Percentiles rank a stretch among this genome's conserved stretches.
Evolutionary conservation across 306 rosid genomes (phyloP).

Genomic region (Quercus rubra): DNA sequence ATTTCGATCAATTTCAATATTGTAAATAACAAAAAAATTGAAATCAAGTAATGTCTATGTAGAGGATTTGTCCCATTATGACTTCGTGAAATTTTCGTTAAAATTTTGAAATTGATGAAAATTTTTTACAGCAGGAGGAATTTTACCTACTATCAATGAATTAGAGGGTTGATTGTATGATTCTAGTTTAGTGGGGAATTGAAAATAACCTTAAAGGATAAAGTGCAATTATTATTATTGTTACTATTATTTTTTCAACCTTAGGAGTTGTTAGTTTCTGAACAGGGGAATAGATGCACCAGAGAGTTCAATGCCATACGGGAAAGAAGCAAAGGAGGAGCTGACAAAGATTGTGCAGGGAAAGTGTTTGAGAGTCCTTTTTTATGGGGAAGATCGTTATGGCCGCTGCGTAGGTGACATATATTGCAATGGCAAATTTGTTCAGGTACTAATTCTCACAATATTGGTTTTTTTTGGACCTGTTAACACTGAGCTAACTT

Average conservation of each 20-base stretch:
- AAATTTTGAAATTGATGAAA: too few relatives aligned
- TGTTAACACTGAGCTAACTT: neutral
- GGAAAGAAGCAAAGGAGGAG: constrained; percentile 73
- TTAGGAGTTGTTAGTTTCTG: neutral
- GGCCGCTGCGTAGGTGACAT: constrained; percentile 76
- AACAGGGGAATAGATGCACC: constrained; percentile 96
- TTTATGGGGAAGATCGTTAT: constrained; percentile 78
- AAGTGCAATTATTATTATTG: too few relatives aligned
- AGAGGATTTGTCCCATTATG: too few relatives aligned
- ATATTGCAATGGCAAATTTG: constrained; percentile 62
- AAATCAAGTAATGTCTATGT: too few relatives aligned
- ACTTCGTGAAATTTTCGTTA: too few relatives aligned
- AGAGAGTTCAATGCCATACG: constrained; percentile 77
- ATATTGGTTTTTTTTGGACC: neutral
- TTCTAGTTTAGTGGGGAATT: constrained; percentile 32
- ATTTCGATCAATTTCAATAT: too few relatives aligned
- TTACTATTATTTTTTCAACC: too few relatives aligned
- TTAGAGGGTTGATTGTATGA: constrained; percentile 49
- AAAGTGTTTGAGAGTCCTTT: constrained; percentile 68
- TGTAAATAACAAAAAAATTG: too few relatives aligned
- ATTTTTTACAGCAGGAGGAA: too few relatives aligned
- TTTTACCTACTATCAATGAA: constrained; percentile 19
- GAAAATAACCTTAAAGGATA: too few relatives aligned
- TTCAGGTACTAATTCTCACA: constrained; percentile 54
- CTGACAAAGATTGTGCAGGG: constrained; percentile 60